Conservation (phyloP, 306 rosid genomes). For the Sechiopsis laciniata region DNA sequence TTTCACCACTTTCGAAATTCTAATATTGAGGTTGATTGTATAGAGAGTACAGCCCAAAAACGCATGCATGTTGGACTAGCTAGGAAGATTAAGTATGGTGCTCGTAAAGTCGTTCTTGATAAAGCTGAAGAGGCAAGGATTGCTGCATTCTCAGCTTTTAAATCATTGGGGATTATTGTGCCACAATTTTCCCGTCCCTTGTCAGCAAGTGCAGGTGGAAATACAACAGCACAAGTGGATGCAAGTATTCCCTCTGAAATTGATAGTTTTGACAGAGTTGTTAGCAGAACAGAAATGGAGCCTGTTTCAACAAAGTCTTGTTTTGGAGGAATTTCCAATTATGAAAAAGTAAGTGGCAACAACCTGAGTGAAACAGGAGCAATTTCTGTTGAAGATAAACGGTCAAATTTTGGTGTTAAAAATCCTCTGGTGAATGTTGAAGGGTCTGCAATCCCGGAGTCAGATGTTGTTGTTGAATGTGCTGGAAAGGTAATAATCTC, state of each 20-base stretch:
- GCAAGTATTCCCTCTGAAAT: constrained; percentile 47
- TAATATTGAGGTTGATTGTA: constrained; percentile 27
- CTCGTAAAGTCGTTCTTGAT: constrained; percentile 85
- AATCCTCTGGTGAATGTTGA: constrained; percentile 33
- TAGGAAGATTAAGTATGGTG: constrained; percentile 91
- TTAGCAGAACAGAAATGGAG: constrained; percentile 29
- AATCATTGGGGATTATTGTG: constrained; percentile 74
- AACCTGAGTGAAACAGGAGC: constrained; percentile 30
- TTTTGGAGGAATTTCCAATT: constrained; percentile 27
- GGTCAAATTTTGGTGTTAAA: constrained; percentile 32
- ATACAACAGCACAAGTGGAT: constrained; percentile 47
- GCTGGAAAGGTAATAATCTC: constrained; percentile 30
- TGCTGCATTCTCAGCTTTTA: constrained; percentile 80
- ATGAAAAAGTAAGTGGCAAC: constrained; percentile 35
- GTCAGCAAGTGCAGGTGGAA: constrained; percentile 31
- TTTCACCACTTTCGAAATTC: constrained; percentile 4
- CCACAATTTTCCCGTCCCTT: constrained; percentile 58
- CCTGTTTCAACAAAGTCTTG: constrained; percentile 22
- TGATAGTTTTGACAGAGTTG: constrained; percentile 39
- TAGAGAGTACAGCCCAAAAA: constrained; percentile 65
- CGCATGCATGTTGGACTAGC: constrained; percentile 70
- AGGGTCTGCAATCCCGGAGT: constrained; percentile 34
- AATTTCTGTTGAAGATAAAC: constrained; percentile 39
- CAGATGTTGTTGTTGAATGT: constrained; percentile 27
- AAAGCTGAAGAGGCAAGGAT: constrained; percentile 95